Conservation (phyloP, 2,329 filamentous ascomycete species). For the Trichophaea hybrida region DNA sequence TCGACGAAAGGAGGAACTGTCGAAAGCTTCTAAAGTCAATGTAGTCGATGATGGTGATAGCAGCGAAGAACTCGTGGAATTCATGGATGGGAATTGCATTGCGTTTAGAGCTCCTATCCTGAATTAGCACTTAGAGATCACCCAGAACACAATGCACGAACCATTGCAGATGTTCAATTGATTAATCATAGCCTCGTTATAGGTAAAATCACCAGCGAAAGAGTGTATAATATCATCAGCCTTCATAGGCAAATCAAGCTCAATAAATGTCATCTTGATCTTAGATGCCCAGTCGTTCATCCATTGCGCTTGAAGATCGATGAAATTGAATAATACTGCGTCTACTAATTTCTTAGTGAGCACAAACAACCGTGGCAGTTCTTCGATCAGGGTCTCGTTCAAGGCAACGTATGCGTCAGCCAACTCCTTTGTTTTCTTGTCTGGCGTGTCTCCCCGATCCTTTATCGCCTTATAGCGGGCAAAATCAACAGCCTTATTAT, state of each 20-base stretch:
- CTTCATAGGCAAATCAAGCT: slow-evolving; percentile 48
- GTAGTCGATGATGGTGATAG: slow-evolving; percentile 11
- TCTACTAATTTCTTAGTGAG: slow-evolving; percentile 74
- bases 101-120: slow-evolving; percentile 20
- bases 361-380: slow-evolving; percentile 68
- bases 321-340: slow-evolving; percentile 66
- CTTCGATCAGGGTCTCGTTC: slow-evolving; percentile 85
- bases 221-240: slow-evolving; percentile 58
- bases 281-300: slow-evolving; percentile 72
- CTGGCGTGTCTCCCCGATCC: slow-evolving; percentile 68
- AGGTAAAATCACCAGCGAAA: slow-evolving; percentile 66
- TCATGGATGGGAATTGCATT: slow-evolving; percentile 2
- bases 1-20: slow-evolving; percentile 5
- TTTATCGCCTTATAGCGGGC: slow-evolving; percentile 65
- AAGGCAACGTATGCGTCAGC: slow-evolving; percentile 82
- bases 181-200: slow-evolving; percentile 56
- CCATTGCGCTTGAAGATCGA: slow-evolving; percentile 74
- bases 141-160: slow-evolving; percentile 32
- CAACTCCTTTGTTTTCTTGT: slow-evolving; percentile 69
- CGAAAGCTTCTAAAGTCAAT: slow-evolving; percentile 20
- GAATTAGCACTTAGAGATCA: neutral
- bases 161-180: slow-evolving; percentile 68
- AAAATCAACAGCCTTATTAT: slow-evolving; percentile 82
- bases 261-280: slow-evolving; percentile 57
- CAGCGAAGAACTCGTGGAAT: slow-evolving; percentile 5